A percentile compares a stretch with the other conserved stretches of the same genome.
phyloP scores from a whole-genome alignment of 805 yeast genomes.

The Blastobotrys robertii region DNA sequence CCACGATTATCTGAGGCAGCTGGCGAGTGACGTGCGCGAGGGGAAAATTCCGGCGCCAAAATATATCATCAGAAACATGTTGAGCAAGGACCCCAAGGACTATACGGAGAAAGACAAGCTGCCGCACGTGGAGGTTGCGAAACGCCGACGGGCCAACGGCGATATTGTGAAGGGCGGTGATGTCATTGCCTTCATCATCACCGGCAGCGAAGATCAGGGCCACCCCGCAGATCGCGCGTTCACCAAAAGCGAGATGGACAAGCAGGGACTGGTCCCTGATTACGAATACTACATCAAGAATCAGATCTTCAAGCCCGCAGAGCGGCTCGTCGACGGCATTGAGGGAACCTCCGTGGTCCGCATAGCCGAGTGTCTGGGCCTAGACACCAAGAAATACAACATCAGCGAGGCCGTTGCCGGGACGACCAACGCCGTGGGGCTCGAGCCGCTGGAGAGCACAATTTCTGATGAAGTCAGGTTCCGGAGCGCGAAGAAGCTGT shows the following conservation, averaged over 20 bases:
- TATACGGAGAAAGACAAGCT: conserved; percentile 73
- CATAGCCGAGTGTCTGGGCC: conserved; percentile 66
- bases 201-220: conserved; percentile 34
- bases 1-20: conserved; percentile 58
- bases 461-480: conserved; percentile 78
- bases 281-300: conserved; percentile 71
- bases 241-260: conserved; percentile 58
- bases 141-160: conserved; percentile 70
- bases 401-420: conserved; percentile 15
- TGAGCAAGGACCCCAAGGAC: conserved; percentile 79
- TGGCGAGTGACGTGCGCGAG: conserved; percentile 45
- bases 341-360: conserved; percentile 79
- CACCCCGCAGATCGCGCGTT: conserved; percentile 74
- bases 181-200: conserved; percentile 79
- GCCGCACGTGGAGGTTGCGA: conserved; percentile 90
- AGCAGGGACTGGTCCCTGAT: conserved; percentile 54
- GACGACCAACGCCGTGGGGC: conserved; percentile 12
- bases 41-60: conserved; percentile 58
- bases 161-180: conserved; percentile 81
- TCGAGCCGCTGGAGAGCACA: conserved; percentile 72
- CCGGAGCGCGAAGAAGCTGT: conserved; percentile 47
- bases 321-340: conserved; percentile 72
- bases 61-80: conserved; percentile 72
- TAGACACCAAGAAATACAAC: conserved; percentile 59
- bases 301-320: conserved; percentile 85